phyloP scores from a whole-genome alignment of 441 rosid species.

The Gossypium aridum region DNA sequence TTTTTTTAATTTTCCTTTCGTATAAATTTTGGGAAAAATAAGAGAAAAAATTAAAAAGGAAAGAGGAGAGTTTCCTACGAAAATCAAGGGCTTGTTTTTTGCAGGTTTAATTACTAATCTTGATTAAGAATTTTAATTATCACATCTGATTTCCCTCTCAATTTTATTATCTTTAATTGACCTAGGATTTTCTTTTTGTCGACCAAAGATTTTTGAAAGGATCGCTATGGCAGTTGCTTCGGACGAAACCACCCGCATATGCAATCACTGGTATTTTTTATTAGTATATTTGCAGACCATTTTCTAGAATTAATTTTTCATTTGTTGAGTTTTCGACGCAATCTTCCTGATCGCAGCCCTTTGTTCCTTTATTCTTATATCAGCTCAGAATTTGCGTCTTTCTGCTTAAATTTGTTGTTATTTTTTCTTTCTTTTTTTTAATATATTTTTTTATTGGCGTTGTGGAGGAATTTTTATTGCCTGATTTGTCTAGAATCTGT shows the following conservation, averaged over 20 bases:
- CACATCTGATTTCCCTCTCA: neutral
- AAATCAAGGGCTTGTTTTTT: neutral
- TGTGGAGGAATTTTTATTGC: neutral
- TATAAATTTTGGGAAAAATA: neutral
- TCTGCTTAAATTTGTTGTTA: neutral
- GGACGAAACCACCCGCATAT: slow-evolving; percentile 57
- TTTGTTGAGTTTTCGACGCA: neutral
- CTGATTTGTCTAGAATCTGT: neutral
- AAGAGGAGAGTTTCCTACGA: neutral
- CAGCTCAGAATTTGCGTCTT: neutral
- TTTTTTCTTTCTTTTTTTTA: neutral
- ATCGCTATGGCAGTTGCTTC: slow-evolving; percentile 51
- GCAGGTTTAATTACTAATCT: slow-evolving; percentile 3
- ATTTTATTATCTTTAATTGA: neutral
- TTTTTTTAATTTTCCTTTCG: neutral
- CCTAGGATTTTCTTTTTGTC: neutral
- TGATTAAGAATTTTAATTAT: neutral
- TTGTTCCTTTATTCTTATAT: neutral
- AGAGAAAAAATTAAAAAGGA: neutral
- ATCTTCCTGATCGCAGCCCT: neutral
- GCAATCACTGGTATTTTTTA: slow-evolving; percentile 64
- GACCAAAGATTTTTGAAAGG: slow-evolving; percentile 12
- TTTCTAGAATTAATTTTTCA: neutral
- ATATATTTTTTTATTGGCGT: neutral
- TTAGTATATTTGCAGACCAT: neutral